phyloP scores from a whole-genome alignment of 1,139 yeast genomes.

The Candida sp. region DNA sequence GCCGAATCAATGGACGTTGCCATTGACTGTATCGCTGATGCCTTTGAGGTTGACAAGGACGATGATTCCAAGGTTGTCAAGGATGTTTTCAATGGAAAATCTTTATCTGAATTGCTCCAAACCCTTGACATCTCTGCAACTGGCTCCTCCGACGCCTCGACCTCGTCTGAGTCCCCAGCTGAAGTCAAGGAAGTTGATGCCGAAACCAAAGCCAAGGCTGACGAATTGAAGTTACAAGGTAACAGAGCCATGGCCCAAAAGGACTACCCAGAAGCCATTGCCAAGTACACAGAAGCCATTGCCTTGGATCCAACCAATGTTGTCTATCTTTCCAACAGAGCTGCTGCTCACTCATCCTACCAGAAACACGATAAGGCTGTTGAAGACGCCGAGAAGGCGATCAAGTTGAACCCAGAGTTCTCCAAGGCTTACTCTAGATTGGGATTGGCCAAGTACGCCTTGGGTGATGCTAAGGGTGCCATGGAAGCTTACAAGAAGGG shows the following conservation, averaged over 20 bases:
- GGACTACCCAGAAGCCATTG: constrained; percentile 72
- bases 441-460: constrained; percentile 91
- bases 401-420: constrained; percentile 75
- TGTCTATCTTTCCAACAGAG: constrained; percentile 90
- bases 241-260: constrained; percentile 88
- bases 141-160: constrained; percentile 22
- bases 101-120: constrained; percentile 51
- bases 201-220: constrained; percentile 74
- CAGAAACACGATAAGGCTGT: constrained; percentile 80
- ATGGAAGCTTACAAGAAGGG: constrained; percentile 92
- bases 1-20: constrained; percentile 96
- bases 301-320: constrained; percentile 72
- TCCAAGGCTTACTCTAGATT: constrained; percentile 95
- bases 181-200: constrained; percentile 49
- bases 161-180: constrained; percentile 15
- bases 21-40: constrained; percentile 89
- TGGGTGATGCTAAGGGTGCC: constrained; percentile 88
- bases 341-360: constrained; percentile 92
- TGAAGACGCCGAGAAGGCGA: constrained; percentile 82
- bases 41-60: constrained; percentile 70
- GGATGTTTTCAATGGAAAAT: constrained; percentile 50
- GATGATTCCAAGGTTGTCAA: constrained; percentile 37
- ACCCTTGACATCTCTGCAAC: constrained; percentile 15
- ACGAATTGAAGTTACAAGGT: constrained; percentile 85
- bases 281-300: constrained; percentile 84